Evolutionary conservation across 305 asterid species (phyloP).

Genomic region (Euphrasia arctica): DNA sequence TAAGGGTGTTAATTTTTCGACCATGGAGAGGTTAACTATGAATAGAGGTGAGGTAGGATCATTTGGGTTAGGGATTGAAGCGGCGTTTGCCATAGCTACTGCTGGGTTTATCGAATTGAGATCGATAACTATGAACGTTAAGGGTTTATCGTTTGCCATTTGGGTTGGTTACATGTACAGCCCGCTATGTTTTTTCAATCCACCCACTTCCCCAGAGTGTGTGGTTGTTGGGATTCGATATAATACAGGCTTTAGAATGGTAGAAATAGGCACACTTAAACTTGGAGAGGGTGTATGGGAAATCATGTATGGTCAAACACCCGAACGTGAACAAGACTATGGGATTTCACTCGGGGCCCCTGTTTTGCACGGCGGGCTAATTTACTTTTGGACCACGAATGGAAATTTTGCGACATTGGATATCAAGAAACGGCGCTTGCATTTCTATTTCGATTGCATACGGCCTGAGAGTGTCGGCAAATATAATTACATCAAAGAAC

Average conservation of each 20-base stretch:
- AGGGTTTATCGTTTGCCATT: no score
- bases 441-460: neutral
- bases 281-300: neutral
- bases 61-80: no score
- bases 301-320: no score
- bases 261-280: neutral
- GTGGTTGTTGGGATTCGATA: neutral
- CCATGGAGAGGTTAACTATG: no score
- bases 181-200: no score
- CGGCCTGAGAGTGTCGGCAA: neutral
- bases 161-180: neutral
- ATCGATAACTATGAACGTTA: no score
- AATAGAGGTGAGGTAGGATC: no score
- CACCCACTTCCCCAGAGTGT: no score
- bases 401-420: neutral
- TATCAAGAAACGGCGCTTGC: neutral
- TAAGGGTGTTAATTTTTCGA: no score
- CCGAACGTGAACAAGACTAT: neutral
- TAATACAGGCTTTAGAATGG: no score
- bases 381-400: neutral
- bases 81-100: no score
- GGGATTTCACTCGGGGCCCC: neutral
- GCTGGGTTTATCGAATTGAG: no score
- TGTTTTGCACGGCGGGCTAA: neutral
- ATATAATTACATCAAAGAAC: neutral